phyloP scores from a whole-genome alignment of 768 basidiomycete genomes.

The Cantharellus cinnabarinus region DNA sequence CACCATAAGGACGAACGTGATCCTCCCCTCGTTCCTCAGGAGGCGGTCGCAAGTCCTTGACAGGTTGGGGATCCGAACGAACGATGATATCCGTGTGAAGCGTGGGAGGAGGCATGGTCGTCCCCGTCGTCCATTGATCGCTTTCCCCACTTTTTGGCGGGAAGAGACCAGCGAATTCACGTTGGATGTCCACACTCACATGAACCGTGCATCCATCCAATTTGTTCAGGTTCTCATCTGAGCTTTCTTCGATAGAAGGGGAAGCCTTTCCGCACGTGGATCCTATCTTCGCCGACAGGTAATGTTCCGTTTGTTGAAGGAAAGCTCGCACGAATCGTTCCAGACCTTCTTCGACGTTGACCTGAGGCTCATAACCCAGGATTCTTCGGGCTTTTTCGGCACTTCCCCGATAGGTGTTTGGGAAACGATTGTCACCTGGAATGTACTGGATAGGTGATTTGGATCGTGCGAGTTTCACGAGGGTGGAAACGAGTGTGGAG shows the following conservation, averaged over 20 bases:
- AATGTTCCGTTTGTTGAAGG: neutral
- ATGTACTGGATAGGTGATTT: slow-evolving; percentile 14
- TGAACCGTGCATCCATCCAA: slow-evolving; percentile 15
- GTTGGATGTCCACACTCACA: slow-evolving; percentile 14
- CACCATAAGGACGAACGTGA: too few relatives aligned
- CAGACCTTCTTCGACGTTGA: slow-evolving; percentile 13
- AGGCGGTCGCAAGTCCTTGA: too few relatives aligned
- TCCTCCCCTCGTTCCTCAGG: too few relatives aligned
- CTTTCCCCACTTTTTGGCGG: slow-evolving; percentile 3
- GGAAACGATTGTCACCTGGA: slow-evolving; percentile 4
- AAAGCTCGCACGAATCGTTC: slow-evolving; percentile 9
- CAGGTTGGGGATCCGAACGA: too few relatives aligned
- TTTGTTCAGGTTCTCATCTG: slow-evolving; percentile 5
- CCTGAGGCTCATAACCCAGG: slow-evolving; percentile 13
- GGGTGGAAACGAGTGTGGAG: slow-evolving; percentile 12
- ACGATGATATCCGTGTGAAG: too few relatives aligned
- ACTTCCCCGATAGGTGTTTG: neutral
- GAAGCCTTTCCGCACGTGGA: neutral
- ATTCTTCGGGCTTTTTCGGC: slow-evolving; percentile 4
- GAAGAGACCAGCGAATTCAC: slow-evolving; percentile 13
- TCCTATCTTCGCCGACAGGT: neutral
- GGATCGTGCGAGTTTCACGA: slow-evolving; percentile 11
- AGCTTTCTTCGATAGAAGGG: too few relatives aligned
- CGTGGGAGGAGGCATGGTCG: too few relatives aligned
- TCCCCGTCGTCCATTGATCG: neutral